Evolutionary conservation across 139 green algal genomes (phyloP).

Genomic region (Micromonas pusilla): DNA sequence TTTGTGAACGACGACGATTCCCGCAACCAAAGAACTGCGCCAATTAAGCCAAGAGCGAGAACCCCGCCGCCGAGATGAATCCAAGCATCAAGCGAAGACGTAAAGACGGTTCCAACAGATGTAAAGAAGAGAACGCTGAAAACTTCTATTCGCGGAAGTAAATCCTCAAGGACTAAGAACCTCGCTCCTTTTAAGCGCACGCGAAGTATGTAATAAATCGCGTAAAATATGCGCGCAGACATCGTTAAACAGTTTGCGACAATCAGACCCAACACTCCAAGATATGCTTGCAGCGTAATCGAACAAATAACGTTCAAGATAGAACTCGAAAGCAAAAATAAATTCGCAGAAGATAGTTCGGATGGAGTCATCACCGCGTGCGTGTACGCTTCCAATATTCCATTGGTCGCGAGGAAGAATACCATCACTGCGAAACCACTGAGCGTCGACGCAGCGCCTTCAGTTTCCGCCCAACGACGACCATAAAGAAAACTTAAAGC

Average conservation of each 20-base stretch:
- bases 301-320: neutral
- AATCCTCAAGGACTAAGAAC: no score
- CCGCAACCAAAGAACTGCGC: no score
- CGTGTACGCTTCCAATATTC: constrained; percentile 8
- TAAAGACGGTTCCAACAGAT: no score
- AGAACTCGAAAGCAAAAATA: neutral
- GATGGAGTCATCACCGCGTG: constrained; percentile 11
- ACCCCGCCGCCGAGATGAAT: no score
- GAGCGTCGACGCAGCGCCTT: neutral
- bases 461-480: neutral
- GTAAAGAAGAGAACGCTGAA: no score
- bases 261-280: neutral
- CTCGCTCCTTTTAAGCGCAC: neutral
- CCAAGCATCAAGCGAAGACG: no score
- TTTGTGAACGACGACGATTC: no score
- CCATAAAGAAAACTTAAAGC: neutral
- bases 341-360: neutral
- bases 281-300: neutral
- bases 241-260: neutral
- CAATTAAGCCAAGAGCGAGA: no score
- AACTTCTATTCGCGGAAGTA: no score
- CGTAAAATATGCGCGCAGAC: neutral
- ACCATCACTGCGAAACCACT: neutral
- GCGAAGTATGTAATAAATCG: neutral
- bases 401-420: neutral